Conservation (phyloP, 257 asterid species). For the Echium plantagineum region DNA sequence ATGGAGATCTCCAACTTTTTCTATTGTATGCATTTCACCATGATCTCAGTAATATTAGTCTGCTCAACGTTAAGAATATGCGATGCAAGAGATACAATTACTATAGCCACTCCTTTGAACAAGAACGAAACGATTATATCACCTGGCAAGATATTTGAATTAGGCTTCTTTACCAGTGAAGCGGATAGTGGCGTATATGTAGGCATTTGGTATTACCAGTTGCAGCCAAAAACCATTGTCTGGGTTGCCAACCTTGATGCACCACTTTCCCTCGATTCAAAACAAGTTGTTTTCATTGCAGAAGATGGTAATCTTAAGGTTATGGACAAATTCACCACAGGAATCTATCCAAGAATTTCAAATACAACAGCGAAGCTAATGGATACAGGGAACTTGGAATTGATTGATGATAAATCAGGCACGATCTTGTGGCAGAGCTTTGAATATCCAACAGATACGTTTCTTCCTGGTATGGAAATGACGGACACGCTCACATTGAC, state of each 20-base stretch:
- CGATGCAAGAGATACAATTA: constrained; percentile 27
- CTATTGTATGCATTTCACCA: not conserved
- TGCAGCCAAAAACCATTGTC: constrained; percentile 17
- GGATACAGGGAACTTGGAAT: constrained; percentile 39
- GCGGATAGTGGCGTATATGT: constrained; percentile 15
- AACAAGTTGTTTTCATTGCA: constrained; percentile 11
- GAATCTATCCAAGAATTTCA: not conserved
- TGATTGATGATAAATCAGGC: constrained; percentile 20
- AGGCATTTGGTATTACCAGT: constrained; percentile 33
- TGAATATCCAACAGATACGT: constrained; percentile 12
- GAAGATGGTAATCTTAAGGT: constrained; percentile 24
- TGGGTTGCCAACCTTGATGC: constrained; percentile 34
- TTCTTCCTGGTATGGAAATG: constrained; percentile 47
- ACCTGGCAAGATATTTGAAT: constrained; percentile 22
- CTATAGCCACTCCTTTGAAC: not conserved
- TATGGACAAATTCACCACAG: constrained; percentile 1
- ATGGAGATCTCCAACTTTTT: not conserved
- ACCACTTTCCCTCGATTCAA: not conserved
- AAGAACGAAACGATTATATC: constrained; percentile 23
- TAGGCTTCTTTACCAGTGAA: constrained; percentile 26
- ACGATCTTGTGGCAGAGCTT: constrained; percentile 32
- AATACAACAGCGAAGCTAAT: constrained; percentile 20
- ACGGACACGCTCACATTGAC: too few relatives aligned
- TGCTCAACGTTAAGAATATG: not conserved
- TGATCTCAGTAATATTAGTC: not conserved